These are phyloP conservation scores for Cordyceps tenuipes DNA, from an alignment of 2,329 filamentous ascomycete genomes.

Conservation along the genomic window DNA sequence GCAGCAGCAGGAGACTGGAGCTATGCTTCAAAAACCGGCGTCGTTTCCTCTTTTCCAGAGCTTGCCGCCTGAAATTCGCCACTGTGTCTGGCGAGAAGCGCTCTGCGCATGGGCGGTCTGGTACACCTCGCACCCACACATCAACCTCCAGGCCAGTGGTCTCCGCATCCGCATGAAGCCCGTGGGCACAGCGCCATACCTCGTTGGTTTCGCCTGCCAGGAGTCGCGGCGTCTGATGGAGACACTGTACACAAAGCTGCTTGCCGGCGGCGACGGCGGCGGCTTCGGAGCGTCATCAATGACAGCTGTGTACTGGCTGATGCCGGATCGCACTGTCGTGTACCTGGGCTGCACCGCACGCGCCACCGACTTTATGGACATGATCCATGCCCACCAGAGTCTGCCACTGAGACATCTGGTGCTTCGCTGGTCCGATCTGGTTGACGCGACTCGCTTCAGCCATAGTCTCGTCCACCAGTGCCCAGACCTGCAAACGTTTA, in stretches of 20 bases:
- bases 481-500: slow-evolving; percentile 3
- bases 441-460: slow-evolving; percentile 5
- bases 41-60: neutral
- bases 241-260: slow-evolving; percentile 1
- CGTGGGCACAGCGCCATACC: neutral
- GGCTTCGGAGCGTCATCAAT: neutral
- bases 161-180: slow-evolving; percentile 5
- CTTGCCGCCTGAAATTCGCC: slow-evolving; percentile 6
- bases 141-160: slow-evolving; percentile 9
- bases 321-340: slow-evolving; percentile 3
- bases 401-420: slow-evolving; percentile 6
- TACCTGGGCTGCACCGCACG: slow-evolving; percentile 9
- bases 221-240: slow-evolving; percentile 8
- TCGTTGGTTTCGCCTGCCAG: slow-evolving; percentile 4
- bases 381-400: slow-evolving; percentile 3
- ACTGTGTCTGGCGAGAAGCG: slow-evolving; percentile 2
- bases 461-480: slow-evolving; percentile 1
- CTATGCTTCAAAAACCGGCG: neutral
- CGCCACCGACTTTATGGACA: slow-evolving; percentile 10
- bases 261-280: neutral
- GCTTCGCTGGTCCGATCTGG: slow-evolving; percentile 2
- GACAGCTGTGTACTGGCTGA: slow-evolving; percentile 5
- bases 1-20: neutral
- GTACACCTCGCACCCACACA: slow-evolving; percentile 6
- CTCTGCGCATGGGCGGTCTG: slow-evolving; percentile 9